These are phyloP conservation scores for Yamadazyma tumulicola DNA, from an alignment of 805 yeast species.

Conservation along the genomic window DNA sequence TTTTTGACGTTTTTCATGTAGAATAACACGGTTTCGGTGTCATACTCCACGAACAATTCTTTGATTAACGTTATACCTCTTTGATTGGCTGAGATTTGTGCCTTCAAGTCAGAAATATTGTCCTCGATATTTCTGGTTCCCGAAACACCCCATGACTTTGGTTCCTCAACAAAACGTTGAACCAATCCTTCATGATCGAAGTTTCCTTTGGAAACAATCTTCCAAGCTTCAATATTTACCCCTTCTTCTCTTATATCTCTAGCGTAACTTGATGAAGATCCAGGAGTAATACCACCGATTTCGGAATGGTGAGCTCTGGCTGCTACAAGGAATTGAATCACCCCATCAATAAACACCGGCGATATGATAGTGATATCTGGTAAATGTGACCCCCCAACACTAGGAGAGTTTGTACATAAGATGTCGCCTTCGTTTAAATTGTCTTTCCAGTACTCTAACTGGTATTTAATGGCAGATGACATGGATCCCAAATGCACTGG, in stretches of 20 bases:
- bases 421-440: constrained; percentile 71
- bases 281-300: constrained; percentile 20
- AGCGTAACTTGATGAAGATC: constrained; percentile 17
- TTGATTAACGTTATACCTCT: constrained; percentile 69
- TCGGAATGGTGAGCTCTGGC: constrained; percentile 24
- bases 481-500: constrained; percentile 87
- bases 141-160: constrained; percentile 17
- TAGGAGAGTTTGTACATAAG: constrained; percentile 75
- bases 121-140: constrained; percentile 20
- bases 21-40: constrained; percentile 53
- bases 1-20: constrained; percentile 83
- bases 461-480: constrained; percentile 74
- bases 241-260: constrained; percentile 20
- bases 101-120: constrained; percentile 56
- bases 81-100: constrained; percentile 83
- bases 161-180: constrained; percentile 15
- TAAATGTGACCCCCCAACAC: constrained; percentile 78
- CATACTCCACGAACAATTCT: constrained; percentile 57
- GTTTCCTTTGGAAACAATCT: constrained; percentile 15
- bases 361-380: constrained; percentile 51
- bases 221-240: constrained; percentile 18
- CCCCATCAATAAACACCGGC: constrained; percentile 18
- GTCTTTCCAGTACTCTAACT: constrained; percentile 62
- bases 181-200: constrained; percentile 17
- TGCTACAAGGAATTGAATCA: constrained; percentile 16